These are phyloP conservation scores for Ilex aquifolium DNA, from an alignment of 257 asterid genomes.

Conservation along the genomic window DNA sequence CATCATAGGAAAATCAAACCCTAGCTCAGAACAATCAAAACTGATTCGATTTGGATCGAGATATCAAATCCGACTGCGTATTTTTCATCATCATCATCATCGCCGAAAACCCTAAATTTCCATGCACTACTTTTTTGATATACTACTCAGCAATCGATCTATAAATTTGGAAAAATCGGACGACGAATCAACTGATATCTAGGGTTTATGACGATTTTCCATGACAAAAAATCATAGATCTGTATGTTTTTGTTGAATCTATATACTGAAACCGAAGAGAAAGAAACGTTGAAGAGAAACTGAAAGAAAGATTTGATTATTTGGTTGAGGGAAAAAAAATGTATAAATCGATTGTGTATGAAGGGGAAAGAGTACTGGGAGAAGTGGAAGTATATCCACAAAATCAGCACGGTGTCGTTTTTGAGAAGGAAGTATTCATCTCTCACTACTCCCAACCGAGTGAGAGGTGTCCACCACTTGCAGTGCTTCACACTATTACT, in stretches of 20 bases:
- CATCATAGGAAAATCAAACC: slow-evolving; percentile 20
- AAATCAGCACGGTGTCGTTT: slow-evolving; percentile 37
- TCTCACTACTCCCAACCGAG: slow-evolving; percentile 71
- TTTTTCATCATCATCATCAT: slow-evolving; percentile 19
- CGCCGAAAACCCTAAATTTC: slow-evolving; percentile 20
- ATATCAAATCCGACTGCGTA: slow-evolving; percentile 23
- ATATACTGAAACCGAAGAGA: not conserved
- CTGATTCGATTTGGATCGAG: slow-evolving; percentile 20
- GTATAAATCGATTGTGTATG: slow-evolving; percentile 50
- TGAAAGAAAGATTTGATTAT: slow-evolving; percentile 10
- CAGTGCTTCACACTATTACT: slow-evolving; percentile 69
- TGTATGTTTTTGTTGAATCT: not conserved
- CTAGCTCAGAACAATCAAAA: slow-evolving; percentile 19
- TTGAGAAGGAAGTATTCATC: slow-evolving; percentile 59
- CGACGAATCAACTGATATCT: slow-evolving; percentile 17
- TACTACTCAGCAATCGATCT: slow-evolving; percentile 22
- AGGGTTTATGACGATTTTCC: not conserved
- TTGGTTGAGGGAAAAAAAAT: slow-evolving; percentile 14
- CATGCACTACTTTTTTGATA: slow-evolving; percentile 3
- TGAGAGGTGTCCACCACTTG: slow-evolving; percentile 90
- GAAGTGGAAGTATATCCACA: slow-evolving; percentile 60
- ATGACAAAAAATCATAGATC: not conserved
- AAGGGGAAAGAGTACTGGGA: slow-evolving; percentile 74
- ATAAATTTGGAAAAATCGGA: slow-evolving; percentile 35
- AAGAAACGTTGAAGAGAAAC: slow-evolving; percentile 20